Base-by-base conservation (phyloP, 352 stramenopile species). In the Poterioochromonas sp. region DNA sequence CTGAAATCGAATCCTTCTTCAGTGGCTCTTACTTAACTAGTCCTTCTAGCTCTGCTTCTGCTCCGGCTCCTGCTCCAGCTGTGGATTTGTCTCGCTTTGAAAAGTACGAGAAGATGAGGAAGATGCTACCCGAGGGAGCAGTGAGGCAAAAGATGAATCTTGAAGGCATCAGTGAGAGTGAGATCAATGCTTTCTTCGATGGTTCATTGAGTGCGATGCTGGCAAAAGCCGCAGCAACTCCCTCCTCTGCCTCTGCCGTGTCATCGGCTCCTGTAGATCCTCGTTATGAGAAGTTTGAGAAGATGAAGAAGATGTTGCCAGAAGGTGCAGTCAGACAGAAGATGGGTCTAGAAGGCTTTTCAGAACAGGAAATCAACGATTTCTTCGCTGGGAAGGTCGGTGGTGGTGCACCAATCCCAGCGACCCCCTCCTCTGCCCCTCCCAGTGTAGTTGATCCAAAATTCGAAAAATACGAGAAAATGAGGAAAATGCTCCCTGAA, bases 131-230 rank as follows among this genome's bases (percentile, higher is more conserved):
- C 32, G 62, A 71, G 32, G 62, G 34, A 29, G 62, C 62, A 26
- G 62, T 71, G 62, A 41, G 62, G 32, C 62, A 71, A 29, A 71
- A 71, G 32, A 71, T 71, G 62, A 29, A 26, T 5, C 8, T 43
- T n/a, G 62, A 71, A 5, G 62, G 62, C 2, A 43, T 71, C 32
- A 40, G 18, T 47, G 62, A 71, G 15, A 29, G 3, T n/a, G 62
- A 71, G 8, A 47, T 71, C 11, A 29, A 71, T n/a, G 32, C 3
- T 26, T 71, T 44, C 32, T 71, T 71, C 62, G 12, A 22, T 29
- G 62, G 62, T 39, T 15, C 58, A 18, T 15, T 58, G 15, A 8
- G 5, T 39, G 58, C 58, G 34, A 35, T 39, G 58, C 47, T 26
- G 47, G 47, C 47, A 26, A 15, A 26, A 26, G 62, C 8, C 29